Evolutionary conservation across 306 rosid species (phyloP), one percentile per base, ranked within the genome.

Genomic region (Ochetophila trinervis): DNA sequence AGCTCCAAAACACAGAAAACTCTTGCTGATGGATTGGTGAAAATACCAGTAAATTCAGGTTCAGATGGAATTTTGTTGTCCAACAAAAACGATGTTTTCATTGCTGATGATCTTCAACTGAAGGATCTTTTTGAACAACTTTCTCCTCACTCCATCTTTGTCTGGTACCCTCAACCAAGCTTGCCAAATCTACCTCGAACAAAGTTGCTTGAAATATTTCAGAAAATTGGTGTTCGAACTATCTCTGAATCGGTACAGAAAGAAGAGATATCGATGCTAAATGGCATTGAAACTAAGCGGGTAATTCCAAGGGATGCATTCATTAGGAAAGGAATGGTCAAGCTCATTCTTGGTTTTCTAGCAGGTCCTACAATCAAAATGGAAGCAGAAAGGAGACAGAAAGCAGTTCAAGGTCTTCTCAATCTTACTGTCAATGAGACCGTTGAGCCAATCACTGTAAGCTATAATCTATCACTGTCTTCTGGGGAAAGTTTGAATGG

Each of bases 41-140:
- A 87, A 79, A 62, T 90, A 2, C 95, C 97, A 0, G 87, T 59
- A 53, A 51, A 50, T 40, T 73, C 77, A 11, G 69, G 74, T 19
- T 70, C 75, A 9, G 61, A 53, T 34, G 84, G 62, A 24, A 62
- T 90, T 63, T 22, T 62, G 52, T 30, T 90, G 83, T 12, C 64
- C 9, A 61, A 80, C 67, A 87, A 82, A 74, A 15, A 11, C 0
- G 87, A 85, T 74, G 78, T 68, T 32, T 90, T 84, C 58, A 69
- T 90, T 62, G 83, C 86, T 13, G 95, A 90, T 60, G 91, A 85
- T 40, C 95, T 87, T 60, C 83, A 59, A 35, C 24, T 90, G 73
- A 84, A 80, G 80, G 82, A 77, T 44, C 80, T 91, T 55, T 91
- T 88, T 27, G 82, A 79, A 60, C 35, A 67, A 21, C 49, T 3